These are phyloP conservation scores for Magnolia kwangsiensis DNA, from an alignment of 164 flowering plant species.

Conservation along the genomic window DNA sequence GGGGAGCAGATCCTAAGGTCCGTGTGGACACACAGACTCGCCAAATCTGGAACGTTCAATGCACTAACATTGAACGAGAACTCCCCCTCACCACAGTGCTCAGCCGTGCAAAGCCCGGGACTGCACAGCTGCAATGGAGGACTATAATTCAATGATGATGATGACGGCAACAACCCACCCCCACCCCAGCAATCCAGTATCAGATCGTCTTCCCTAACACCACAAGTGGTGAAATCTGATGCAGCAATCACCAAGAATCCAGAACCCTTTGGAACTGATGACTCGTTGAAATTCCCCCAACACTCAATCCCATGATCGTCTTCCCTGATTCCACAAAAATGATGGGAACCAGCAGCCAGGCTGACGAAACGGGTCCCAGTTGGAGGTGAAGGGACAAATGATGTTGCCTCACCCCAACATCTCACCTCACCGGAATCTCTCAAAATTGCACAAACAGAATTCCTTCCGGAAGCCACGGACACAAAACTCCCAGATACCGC, in stretches of 20 bases:
- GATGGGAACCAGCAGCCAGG: constrained; percentile 59
- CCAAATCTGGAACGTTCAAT: constrained; percentile 70
- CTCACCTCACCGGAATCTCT: constrained; percentile 41
- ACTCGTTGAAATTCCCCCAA: constrained; percentile 67
- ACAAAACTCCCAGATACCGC: constrained; percentile 26
- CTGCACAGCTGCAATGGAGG: constrained; percentile 85
- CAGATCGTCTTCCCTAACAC: constrained; percentile 75
- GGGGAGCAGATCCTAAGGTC: constrained; percentile 70
- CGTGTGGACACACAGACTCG: constrained; percentile 52
- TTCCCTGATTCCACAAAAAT: constrained; percentile 79
- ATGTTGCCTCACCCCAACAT: constrained; percentile 59
- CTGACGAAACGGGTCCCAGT: constrained; percentile 45
- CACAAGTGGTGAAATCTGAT: constrained; percentile 62
- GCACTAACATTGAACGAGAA: constrained; percentile 77
- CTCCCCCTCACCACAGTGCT: constrained; percentile 46
- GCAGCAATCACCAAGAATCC: constrained; percentile 81
- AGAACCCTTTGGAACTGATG: constrained; percentile 54
- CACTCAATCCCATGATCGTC: constrained; percentile 77
- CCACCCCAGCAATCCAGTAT: constrained; percentile 78
- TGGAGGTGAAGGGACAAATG: constrained; percentile 21
- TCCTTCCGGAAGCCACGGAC: constrained; percentile 34
- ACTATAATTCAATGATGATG: constrained; percentile 32
- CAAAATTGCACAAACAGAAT: constrained; percentile 60
- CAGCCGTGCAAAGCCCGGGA: constrained; percentile 67
- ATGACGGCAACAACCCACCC: constrained; percentile 20